Evolutionary conservation across 768 basidiomycete genomes (phyloP).

Genomic region (Lyophyllum semitale): DNA sequence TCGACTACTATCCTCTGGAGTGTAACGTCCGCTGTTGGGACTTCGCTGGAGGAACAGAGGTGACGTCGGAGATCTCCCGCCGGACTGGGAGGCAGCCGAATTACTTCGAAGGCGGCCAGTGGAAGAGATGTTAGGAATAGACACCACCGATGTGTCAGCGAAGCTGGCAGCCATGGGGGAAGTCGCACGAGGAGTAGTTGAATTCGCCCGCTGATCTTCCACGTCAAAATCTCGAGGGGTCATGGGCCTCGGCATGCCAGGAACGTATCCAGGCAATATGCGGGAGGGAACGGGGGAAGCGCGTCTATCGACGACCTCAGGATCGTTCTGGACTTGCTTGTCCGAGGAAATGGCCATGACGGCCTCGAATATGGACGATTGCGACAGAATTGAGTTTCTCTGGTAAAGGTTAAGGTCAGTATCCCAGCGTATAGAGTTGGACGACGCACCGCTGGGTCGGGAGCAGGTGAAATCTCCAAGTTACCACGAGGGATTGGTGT

Average conservation of each 20-base stretch:
- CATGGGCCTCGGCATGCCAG: slow-evolving; percentile 90
- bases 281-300: slow-evolving; percentile 65
- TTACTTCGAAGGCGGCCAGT: slow-evolving; percentile 49
- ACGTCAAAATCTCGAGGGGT: slow-evolving; percentile 79
- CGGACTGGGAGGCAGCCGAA: slow-evolving; percentile 54
- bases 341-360: slow-evolving; percentile 76
- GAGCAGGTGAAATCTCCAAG: slow-evolving; percentile 27
- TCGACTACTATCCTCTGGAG: slow-evolving; percentile 53
- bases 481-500: slow-evolving; percentile 46
- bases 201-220: slow-evolving; percentile 71
- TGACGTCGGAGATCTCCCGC: slow-evolving; percentile 50
- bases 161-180: slow-evolving; percentile 52
- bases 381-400: slow-evolving; percentile 38
- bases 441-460: slow-evolving; percentile 31
- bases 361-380: slow-evolving; percentile 51
- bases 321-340: slow-evolving; percentile 47
- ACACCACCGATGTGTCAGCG: slow-evolving; percentile 29
- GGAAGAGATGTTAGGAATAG: slow-evolving; percentile 25
- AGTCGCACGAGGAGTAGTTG: slow-evolving; percentile 79
- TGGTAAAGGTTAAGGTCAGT: slow-evolving; percentile 10
- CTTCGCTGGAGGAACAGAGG: slow-evolving; percentile 59
- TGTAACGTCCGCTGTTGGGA: slow-evolving; percentile 59
- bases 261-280: slow-evolving; percentile 79
- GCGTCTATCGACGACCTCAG: slow-evolving; percentile 44
- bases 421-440: background rate